phyloP scores from a whole-genome alignment of 768 basidiomycete species.

The Hericium erinaceus region DNA sequence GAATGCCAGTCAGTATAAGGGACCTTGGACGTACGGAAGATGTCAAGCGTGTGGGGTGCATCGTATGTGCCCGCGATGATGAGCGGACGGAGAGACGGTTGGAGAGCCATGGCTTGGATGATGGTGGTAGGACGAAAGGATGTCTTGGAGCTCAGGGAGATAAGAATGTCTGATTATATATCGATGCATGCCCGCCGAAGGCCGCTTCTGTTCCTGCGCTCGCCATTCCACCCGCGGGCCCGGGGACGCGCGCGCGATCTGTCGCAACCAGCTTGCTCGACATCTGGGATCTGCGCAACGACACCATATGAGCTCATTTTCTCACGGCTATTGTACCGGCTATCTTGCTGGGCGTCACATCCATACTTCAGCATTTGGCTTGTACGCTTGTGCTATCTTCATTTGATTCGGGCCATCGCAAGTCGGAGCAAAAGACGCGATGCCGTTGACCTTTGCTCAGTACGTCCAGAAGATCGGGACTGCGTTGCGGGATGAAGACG shows the following conservation, averaged over 20 bases:
- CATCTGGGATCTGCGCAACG: neutral
- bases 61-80: conserved; percentile 48
- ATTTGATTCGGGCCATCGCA: neutral
- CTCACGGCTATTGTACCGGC: neutral
- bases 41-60: conserved; percentile 71
- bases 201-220: no score
- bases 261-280: neutral
- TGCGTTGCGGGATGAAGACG: conserved; percentile 53
- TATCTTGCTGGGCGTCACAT: no score
- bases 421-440: conserved; percentile 8
- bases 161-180: neutral
- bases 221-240: no score
- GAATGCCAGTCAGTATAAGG: neutral
- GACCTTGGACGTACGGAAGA: conserved; percentile 49
- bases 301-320: neutral
- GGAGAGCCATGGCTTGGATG: conserved; percentile 53
- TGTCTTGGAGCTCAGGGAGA: neutral
- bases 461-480: conserved; percentile 54
- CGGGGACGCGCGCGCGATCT: no score
- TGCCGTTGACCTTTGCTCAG: conserved; percentile 43
- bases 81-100: conserved; percentile 60
- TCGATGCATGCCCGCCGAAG: neutral
- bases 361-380: neutral
- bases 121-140: neutral
- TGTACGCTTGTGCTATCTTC: neutral